Base-by-base conservation (phyloP, 306 rosid genomes). In the Mimosa bimucronata region DNA sequence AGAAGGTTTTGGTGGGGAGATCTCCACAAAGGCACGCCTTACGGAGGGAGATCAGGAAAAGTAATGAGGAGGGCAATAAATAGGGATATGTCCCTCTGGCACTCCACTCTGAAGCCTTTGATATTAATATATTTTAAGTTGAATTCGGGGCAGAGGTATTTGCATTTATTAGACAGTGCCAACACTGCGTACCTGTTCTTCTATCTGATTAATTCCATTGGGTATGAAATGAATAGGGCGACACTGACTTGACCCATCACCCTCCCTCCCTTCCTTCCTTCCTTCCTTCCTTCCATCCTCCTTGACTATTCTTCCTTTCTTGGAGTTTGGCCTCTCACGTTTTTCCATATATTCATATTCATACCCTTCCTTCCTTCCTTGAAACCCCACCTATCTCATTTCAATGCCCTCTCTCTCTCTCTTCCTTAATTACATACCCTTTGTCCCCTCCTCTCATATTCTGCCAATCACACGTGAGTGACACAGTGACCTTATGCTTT, bases 101-200 rank as follows among this genome's bases (percentile, higher is more conserved):
- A 70, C 58, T 67, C 73, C 73, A 38, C 50, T 11, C 73, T 41
- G 55, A 13, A 13, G 74, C 31, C 25, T 14, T 26, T 70, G 41
- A 42, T 44, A 28, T n/a, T 67, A 25, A 0, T 21, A 82, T 66
- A 71, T 77, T 84, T 71, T 84, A 76, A 84, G 38, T 34, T 34
- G 3, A 34, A 34, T 34, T 34, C 38, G 38, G 74, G 26, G 67
- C 40, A 80, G 55, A 81, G 84, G 13, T 79, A 78, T 67, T 77
- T 13, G 90, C 92, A 89, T 89, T 89, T 84, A 89, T 83, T 89
- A 86, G 92, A 86, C 90, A 89, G 90, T 86, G 90, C 90, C 92
- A 89, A 85, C 87, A 80, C 92, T 60, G 75, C 85, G 84, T 61
- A 67, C 71, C 85, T 74, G 73, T 77, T 64, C n/a, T 34, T 72